These are phyloP conservation scores for Penicillium daleae DNA, from an alignment of 495 filamentous ascomycete species.

Conservation along the genomic window DNA sequence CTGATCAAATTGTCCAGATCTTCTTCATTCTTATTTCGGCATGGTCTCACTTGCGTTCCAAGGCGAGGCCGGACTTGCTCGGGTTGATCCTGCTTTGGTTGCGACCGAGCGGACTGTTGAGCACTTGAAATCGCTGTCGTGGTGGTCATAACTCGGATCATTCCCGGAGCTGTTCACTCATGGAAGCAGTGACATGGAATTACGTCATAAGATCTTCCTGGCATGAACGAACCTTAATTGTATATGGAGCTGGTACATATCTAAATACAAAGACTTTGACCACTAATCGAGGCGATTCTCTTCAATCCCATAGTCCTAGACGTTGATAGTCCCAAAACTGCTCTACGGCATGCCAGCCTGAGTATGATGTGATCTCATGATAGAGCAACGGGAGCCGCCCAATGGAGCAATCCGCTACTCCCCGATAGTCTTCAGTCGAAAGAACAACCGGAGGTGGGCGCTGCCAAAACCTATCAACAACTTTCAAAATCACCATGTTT, in stretches of 20 bases:
- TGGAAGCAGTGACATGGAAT: neutral
- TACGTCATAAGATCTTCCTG: conserved; percentile 2
- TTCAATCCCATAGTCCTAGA: neutral
- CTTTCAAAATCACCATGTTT: neutral
- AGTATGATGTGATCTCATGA: neutral
- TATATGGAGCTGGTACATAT: too few relatives aligned
- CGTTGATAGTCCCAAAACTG: neutral
- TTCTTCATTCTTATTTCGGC: conserved; percentile 89
- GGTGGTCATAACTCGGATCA: conserved; percentile 18
- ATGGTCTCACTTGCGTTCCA: conserved; percentile 75
- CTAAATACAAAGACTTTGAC: too few relatives aligned
- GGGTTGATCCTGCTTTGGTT: conserved; percentile 71
- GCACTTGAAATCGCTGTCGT: conserved; percentile 48
- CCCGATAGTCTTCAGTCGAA: neutral
- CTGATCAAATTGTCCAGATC: conserved; percentile 54
- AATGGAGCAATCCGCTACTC: neutral
- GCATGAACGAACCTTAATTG: neutral
- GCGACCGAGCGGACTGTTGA: conserved; percentile 54
- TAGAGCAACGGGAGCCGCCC: neutral
- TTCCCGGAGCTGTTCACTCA: neutral
- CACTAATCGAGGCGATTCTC: too few relatives aligned
- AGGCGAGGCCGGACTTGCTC: conserved; percentile 61
- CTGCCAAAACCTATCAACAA: neutral
- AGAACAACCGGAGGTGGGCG: neutral
- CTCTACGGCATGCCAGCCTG: neutral